These are phyloP conservation scores for Tremella fuciformis DNA, from an alignment of 768 basidiomycete genomes.

Conservation along the genomic window DNA sequence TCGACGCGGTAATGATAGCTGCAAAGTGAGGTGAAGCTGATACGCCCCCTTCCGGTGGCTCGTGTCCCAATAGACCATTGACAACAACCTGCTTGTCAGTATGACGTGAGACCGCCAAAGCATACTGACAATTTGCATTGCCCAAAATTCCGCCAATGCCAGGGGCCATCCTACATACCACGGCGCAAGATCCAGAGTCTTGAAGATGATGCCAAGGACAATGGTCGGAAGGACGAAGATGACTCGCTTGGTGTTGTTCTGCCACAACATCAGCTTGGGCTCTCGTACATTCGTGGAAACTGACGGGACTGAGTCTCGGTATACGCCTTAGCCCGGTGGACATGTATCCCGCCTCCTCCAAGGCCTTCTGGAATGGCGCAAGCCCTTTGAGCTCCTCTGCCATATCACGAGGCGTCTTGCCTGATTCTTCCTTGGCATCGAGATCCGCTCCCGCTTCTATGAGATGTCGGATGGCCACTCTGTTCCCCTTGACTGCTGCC, in stretches of 20 bases:
- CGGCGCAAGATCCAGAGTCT: slow-evolving; percentile 74
- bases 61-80: slow-evolving; percentile 60
- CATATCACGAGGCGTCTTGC: slow-evolving; percentile 90
- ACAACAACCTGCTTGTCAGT: slow-evolving; percentile 14
- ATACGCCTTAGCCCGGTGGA: slow-evolving; percentile 66
- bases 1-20: slow-evolving; percentile 78
- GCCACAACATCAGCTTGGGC: slow-evolving; percentile 4
- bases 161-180: slow-evolving; percentile 86
- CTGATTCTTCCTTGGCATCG: slow-evolving; percentile 71
- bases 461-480: slow-evolving; percentile 75
- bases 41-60: slow-evolving; percentile 79
- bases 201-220: slow-evolving; percentile 78
- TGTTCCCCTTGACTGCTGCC: slow-evolving; percentile 95
- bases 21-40: slow-evolving; percentile 88
- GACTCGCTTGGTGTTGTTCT: slow-evolving; percentile 77
- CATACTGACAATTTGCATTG: slow-evolving; percentile 80
- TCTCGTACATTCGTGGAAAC: background rate
- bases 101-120: background rate
- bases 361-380: slow-evolving; percentile 80
- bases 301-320: slow-evolving; percentile 54
- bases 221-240: slow-evolving; percentile 75
- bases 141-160: slow-evolving; percentile 80
- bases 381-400: slow-evolving; percentile 87
- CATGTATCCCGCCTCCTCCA: slow-evolving; percentile 72
- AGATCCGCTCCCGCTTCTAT: slow-evolving; percentile 83